Conservation (phyloP, 805 yeast genomes). For the Maudiozyma turicensis region DNA sequence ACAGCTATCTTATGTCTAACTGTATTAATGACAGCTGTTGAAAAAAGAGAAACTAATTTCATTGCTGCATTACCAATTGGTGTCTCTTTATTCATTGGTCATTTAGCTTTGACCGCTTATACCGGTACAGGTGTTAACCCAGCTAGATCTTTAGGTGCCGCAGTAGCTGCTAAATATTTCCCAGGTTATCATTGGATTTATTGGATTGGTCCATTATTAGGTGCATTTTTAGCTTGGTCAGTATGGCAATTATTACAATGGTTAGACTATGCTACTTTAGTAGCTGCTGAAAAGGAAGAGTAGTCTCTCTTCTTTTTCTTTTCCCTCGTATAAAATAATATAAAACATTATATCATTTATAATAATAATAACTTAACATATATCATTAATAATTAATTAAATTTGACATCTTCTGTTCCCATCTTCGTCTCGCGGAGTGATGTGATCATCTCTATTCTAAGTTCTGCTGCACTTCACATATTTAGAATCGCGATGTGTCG, state of each 20-base stretch:
- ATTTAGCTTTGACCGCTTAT: constrained; percentile 68
- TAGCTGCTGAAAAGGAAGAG: constrained; percentile 11
- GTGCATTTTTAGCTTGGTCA: constrained; percentile 54
- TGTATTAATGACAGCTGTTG: constrained; percentile 76
- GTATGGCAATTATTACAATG: constrained; percentile 59
- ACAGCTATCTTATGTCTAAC: constrained; percentile 64
- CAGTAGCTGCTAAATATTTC: constrained; percentile 61
- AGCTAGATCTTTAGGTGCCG: constrained; percentile 82
- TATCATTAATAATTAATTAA: no score
- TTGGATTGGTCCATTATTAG: constrained; percentile 82
- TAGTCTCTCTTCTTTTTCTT: background rate
- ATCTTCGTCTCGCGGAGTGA: no score
- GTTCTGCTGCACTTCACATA: no score
- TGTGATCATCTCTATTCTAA: no score
- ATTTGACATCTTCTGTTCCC: no score
- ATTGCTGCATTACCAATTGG: constrained; percentile 83
- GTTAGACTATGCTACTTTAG: constrained; percentile 54
- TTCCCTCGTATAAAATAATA: background rate
- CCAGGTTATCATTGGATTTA: constrained; percentile 85
- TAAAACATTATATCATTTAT: no score
- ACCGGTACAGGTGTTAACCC: constrained; percentile 93
- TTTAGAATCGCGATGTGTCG: no score
- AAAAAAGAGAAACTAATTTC: constrained; percentile 63
- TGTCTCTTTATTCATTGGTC: constrained; percentile 69
- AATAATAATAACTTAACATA: no score